phyloP scores from a whole-genome alignment of 139 green algal species.

The Micractinium sp. region DNA sequence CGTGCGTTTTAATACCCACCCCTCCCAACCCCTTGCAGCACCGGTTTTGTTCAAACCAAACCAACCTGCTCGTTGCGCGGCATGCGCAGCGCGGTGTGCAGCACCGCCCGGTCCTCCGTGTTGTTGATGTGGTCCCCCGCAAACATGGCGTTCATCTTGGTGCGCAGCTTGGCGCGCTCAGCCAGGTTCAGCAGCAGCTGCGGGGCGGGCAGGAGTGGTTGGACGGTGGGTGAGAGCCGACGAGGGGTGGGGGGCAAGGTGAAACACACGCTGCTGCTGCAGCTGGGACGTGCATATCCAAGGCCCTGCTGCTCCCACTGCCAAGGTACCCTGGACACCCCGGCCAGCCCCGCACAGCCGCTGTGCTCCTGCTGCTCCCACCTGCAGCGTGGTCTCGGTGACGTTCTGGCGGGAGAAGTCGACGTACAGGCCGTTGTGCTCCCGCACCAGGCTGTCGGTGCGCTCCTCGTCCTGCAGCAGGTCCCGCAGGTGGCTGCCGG shows the following conservation, averaged over 20 bases:
- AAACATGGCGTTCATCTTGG: constrained; percentile 99
- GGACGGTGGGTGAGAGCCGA: too few relatives aligned
- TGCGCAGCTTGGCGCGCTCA: constrained; percentile 74
- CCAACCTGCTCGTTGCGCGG: constrained; percentile 80
- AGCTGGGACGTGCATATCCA: too few relatives aligned
- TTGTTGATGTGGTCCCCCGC: constrained; percentile 94
- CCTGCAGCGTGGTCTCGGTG: constrained; percentile 59
- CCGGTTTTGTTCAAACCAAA: too few relatives aligned
- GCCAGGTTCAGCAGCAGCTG: constrained; percentile 83
- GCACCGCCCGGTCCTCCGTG: constrained; percentile 95
- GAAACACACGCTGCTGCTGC: too few relatives aligned
- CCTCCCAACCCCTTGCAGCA: too few relatives aligned
- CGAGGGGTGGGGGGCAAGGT: too few relatives aligned
- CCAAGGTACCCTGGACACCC: too few relatives aligned
- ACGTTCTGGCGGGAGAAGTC: constrained; percentile 93
- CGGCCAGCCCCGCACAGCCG: too few relatives aligned
- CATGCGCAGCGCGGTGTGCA: constrained; percentile 95
- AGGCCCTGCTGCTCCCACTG: too few relatives aligned
- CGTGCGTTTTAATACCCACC: constrained; percentile 49
- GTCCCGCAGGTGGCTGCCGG: constrained; percentile 85
- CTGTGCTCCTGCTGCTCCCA: not conserved
- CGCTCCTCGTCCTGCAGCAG: constrained; percentile 84
- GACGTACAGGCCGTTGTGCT: constrained; percentile 88
- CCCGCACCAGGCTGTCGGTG: constrained; percentile 81
- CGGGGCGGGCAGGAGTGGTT: constrained; percentile 54